These are phyloP conservation scores for Cutaneotrichosporon mucoides DNA, from an alignment of 1,284 basidiomycete genomes.

Conservation along the genomic window DNA sequence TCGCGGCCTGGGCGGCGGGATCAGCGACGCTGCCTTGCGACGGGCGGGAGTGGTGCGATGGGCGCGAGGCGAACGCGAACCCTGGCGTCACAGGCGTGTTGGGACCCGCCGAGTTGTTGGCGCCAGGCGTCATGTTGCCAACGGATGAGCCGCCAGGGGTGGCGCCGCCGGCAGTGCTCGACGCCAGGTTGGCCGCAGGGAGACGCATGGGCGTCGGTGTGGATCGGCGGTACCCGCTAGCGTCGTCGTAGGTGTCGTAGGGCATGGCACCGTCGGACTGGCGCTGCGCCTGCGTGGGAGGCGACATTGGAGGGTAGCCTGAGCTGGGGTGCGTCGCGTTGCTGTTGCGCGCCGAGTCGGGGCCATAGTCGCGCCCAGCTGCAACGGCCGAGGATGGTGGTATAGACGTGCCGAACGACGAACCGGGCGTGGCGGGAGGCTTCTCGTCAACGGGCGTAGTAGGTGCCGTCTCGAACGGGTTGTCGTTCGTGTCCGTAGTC, in stretches of 20 bases:
- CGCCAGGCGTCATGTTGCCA: background rate
- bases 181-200: background rate
- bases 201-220: slow-evolving; percentile 2
- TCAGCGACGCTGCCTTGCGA: background rate
- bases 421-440: slow-evolving; percentile 1
- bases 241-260: background rate
- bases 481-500: background rate
- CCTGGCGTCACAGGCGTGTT: slow-evolving; percentile 9
- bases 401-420: slow-evolving; percentile 5
- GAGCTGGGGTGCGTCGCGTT: background rate
- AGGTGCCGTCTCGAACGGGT: slow-evolving; percentile 19
- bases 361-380: background rate
- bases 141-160: background rate
- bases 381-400: background rate
- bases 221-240: background rate
- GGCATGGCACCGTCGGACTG: background rate
- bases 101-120: background rate
- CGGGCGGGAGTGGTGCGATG: slow-evolving; percentile 1
- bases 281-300: background rate
- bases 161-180: background rate
- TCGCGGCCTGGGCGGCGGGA: background rate
- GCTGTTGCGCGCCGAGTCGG: background rate
- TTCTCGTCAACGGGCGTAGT: slow-evolving; percentile 14
- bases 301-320: background rate
- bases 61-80: background rate